These are phyloP conservation scores for Rosa hybrid DNA, from an alignment of 331 rosid species.

Conservation along the genomic window DNA sequence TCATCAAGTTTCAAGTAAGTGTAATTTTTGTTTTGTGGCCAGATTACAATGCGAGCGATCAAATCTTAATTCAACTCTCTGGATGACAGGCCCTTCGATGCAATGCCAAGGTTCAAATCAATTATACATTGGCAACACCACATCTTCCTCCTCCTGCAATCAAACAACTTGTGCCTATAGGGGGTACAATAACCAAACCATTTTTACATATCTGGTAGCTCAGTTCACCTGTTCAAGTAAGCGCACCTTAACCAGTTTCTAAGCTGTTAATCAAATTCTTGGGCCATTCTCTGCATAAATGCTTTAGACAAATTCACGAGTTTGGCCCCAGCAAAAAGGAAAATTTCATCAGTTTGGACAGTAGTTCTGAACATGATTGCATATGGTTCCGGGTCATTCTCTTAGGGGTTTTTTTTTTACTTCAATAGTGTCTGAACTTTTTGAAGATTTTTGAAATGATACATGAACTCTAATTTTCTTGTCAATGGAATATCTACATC, in stretches of 20 bases:
- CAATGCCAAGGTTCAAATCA: conserved; percentile 34
- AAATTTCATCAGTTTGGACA: background rate
- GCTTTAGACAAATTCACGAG: background rate
- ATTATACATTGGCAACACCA: conserved; percentile 41
- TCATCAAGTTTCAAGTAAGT: conserved; percentile 6
- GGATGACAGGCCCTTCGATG: conserved; percentile 54
- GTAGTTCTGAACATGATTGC: background rate
- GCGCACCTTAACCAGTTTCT: background rate
- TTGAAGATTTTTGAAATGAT: too few relatives aligned
- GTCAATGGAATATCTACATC: too few relatives aligned
- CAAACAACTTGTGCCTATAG: conserved; percentile 57
- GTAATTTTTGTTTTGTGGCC: background rate
- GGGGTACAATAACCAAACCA: conserved; percentile 45
- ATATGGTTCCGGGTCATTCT: background rate
- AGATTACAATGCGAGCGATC: conserved; percentile 72
- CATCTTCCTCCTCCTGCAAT: conserved; percentile 37
- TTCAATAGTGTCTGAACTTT: too few relatives aligned
- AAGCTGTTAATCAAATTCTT: background rate
- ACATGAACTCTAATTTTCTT: too few relatives aligned
- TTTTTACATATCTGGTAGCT: conserved; percentile 34
- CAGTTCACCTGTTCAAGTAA: conserved; percentile 63
- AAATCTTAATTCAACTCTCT: conserved; percentile 33
- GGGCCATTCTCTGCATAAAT: background rate
- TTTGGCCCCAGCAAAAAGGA: background rate
- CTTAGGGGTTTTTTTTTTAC: background rate